Conservation (phyloP, 208 protist species). For the Phytomonas sp. region DNA sequence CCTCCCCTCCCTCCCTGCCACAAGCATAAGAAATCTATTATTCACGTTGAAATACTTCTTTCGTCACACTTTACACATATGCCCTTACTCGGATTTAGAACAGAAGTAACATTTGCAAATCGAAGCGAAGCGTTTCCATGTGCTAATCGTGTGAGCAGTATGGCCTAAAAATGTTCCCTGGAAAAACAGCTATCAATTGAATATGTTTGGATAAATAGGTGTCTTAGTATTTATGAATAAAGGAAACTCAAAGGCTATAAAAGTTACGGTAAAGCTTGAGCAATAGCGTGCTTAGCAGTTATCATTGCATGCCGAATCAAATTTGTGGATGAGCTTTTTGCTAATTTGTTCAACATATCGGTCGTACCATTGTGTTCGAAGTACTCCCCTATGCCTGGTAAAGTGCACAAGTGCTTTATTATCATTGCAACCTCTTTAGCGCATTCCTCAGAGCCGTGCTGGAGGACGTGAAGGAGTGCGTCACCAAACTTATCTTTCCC, state of each 20-base stretch:
- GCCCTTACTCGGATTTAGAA: neutral
- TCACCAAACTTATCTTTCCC: constrained; percentile 28
- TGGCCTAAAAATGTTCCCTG: neutral
- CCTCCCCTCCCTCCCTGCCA: no score
- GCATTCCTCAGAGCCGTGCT: constrained; percentile 79
- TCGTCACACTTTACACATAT: neutral
- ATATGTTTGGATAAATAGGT: neutral
- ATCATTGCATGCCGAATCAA: constrained; percentile 35
- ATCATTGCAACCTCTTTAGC: constrained; percentile 77
- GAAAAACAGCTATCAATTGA: neutral
- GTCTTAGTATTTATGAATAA: neutral
- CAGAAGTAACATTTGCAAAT: neutral
- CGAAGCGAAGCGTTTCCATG: neutral
- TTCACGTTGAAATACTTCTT: neutral
- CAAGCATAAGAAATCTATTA: neutral
- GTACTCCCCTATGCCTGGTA: constrained; percentile 34
- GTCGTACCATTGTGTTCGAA: constrained; percentile 39
- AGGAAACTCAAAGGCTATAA: neutral
- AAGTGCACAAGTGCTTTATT: constrained; percentile 72
- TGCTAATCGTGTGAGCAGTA: neutral
- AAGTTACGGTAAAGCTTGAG: neutral
- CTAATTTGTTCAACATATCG: constrained; percentile 34
- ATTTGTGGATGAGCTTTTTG: constrained; percentile 59
- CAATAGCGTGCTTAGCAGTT: neutral
- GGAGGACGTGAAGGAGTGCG: constrained; percentile 67